Conservation (phyloP, 2,329 filamentous ascomycete genomes). For the Colletotrichum sp. region DNA sequence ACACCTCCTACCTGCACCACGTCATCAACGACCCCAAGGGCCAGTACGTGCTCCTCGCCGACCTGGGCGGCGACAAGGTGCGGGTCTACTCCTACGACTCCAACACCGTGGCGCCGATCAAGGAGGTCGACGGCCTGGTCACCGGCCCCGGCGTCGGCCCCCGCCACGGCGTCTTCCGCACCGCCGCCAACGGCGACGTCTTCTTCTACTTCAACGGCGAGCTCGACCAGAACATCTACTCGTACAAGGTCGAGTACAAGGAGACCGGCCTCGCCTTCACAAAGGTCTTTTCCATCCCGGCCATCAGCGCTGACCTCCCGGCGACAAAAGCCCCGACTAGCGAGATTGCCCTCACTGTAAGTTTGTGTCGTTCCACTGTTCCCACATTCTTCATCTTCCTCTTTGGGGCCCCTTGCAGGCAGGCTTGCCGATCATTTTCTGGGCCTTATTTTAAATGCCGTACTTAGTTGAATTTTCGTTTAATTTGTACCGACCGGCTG, state of each 20-base stretch:
- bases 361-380: not conserved
- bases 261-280: slow-evolving; percentile 23
- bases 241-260: slow-evolving; percentile 24
- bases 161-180: slow-evolving; percentile 25
- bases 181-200: slow-evolving; percentile 15
- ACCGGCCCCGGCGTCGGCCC: slow-evolving; percentile 22
- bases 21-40: slow-evolving; percentile 20
- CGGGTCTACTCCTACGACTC: slow-evolving; percentile 20
- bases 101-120: slow-evolving; percentile 18
- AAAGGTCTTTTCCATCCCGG: slow-evolving; percentile 23
- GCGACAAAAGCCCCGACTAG: slow-evolving; percentile 22
- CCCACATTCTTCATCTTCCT: not conserved
- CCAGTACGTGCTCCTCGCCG: slow-evolving; percentile 15
- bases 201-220: slow-evolving; percentile 26
- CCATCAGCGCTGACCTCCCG: slow-evolving; percentile 16
- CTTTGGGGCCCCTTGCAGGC: not conserved
- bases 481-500: not conserved
- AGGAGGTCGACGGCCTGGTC: slow-evolving; percentile 17
- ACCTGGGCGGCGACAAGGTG: slow-evolving; percentile 19
- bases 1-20: slow-evolving; percentile 19
- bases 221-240: slow-evolving; percentile 25
- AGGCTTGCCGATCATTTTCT: not conserved
- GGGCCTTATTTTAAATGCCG: not conserved
- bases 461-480: not conserved
- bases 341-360: slow-evolving; percentile 25